A percentile compares a stretch with the other conserved stretches of the same genome.
Conservation (phyloP, 805 yeast species). For the Saccharomyces paradoxus region DNA sequence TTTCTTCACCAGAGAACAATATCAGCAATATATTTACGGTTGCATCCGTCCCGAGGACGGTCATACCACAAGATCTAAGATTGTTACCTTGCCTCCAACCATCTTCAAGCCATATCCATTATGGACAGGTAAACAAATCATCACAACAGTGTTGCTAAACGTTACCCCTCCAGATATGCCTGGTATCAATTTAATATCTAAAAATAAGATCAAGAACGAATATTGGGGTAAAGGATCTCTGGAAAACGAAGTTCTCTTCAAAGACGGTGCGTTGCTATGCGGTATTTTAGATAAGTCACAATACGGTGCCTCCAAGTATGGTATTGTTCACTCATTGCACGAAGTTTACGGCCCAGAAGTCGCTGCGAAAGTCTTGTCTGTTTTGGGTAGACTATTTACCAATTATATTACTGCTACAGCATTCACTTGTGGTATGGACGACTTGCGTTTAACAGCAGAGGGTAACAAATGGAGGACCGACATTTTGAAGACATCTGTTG, state of each 20-base stretch:
- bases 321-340: conserved; percentile 91
- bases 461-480: conserved; percentile 88
- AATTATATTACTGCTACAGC: conserved; percentile 88
- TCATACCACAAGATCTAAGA: conserved; percentile 62
- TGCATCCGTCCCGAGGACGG: conserved; percentile 97
- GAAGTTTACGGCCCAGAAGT: conserved; percentile 88
- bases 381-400: conserved; percentile 91
- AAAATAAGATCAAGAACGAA: conserved; percentile 85
- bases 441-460: conserved; percentile 79
- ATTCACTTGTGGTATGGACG: conserved; percentile 99
- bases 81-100: conserved; percentile 84
- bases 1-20: conserved; percentile 81
- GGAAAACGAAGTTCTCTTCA: conserved; percentile 82
- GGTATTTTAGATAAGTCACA: conserved; percentile 97
- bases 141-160: conserved; percentile 83
- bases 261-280: conserved; percentile 76
- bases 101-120: conserved; percentile 75
- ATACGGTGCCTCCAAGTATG: conserved; percentile 95
- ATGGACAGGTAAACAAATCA: conserved; percentile 98
- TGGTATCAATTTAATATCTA: conserved; percentile 76
- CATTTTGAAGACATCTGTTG: conserved; percentile 66
- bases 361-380: conserved; percentile 85
- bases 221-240: conserved; percentile 85
- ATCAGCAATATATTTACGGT: conserved; percentile 89
- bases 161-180: conserved; percentile 83